Base-by-base conservation (phyloP, 2,329 filamentous ascomycete species). In the Microdochium bolleyi region DNA sequence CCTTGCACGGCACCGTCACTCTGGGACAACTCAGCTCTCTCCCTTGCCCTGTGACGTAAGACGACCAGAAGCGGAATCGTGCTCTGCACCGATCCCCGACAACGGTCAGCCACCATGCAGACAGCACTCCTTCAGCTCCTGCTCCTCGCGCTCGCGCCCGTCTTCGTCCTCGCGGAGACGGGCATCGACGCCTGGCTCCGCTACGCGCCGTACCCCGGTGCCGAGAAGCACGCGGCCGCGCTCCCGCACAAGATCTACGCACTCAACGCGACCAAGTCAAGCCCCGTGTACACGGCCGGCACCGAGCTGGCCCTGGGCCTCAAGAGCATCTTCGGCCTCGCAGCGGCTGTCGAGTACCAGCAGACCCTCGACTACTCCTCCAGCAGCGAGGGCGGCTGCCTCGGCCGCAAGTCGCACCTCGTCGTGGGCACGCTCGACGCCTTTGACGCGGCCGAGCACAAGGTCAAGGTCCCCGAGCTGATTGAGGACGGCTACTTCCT, bases 401-500 rank as follows among this genome's bases (percentile, higher is more conserved):
- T 7, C n/a, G 41, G 41, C 41, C 16, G 5, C n/a, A n/a, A n/a
- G 27, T 11, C 21, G 16, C 21, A 70, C 3, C 70, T 81, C 50
- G 63, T 78, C 1, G 71, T 82, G 4, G 79, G 77, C 8, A 81
- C 77, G 0, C 52, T 75, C 11, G 66, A 69, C 3, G 69, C 72
- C 49, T 78, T 75, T 58, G 58, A 61, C 10, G 61, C 66, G 11
- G 59, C 63, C 1, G 70, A 71, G 51, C 69, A 69, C 5, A 48
- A 65, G 14, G 54, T 61, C 8, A 63, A 68, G 22, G 52, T 63
- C 19, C 65, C 71, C 1, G 62, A 73, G 4, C 71, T 84, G 14
- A 67, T 72, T 30, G 71, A 75, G 13, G 82, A 85, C 59, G 84
- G 84, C 2, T 88, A 82, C 65, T 84, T 76, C 70, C 72, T 88